These are phyloP conservation scores for Diaporthe vexans DNA, from an alignment of 2,329 filamentous ascomycete species.

Conservation along the genomic window DNA sequence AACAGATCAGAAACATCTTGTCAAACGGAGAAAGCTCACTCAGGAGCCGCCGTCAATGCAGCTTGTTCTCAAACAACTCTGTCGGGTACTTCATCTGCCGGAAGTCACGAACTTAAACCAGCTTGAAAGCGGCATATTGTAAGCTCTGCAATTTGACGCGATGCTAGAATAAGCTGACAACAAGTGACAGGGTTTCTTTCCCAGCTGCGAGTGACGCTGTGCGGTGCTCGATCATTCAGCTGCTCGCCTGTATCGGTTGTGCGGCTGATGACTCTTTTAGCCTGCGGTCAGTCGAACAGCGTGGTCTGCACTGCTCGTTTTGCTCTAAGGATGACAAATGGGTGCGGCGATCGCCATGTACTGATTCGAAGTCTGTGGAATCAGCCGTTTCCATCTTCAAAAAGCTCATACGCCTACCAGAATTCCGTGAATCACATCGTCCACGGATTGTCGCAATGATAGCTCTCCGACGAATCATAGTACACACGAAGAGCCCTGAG, in stretches of 20 bases:
- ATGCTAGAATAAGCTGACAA: background rate
- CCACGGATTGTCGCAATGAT: slow-evolving; percentile 80
- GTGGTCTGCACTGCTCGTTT: slow-evolving; percentile 44
- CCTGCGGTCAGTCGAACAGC: slow-evolving; percentile 36
- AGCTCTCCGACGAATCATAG: slow-evolving; percentile 76
- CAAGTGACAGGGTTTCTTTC: slow-evolving; percentile 42
- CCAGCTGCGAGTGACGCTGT: slow-evolving; percentile 42
- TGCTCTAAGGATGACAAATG: slow-evolving; percentile 42
- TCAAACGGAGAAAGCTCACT: slow-evolving; percentile 34
- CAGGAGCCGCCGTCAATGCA: slow-evolving; percentile 6
- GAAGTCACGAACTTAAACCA: slow-evolving; percentile 1
- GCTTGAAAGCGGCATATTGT: slow-evolving; percentile 37
- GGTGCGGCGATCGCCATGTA: slow-evolving; percentile 39
- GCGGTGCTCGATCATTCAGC: slow-evolving; percentile 51
- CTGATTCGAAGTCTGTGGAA: slow-evolving; percentile 50
- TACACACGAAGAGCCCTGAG: slow-evolving; percentile 72
- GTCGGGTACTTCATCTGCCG: slow-evolving; percentile 21
- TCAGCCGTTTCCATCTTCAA: slow-evolving; percentile 60
- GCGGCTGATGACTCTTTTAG: slow-evolving; percentile 63
- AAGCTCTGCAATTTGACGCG: background rate
- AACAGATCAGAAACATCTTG: slow-evolving; percentile 6
- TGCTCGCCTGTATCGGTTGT: slow-evolving; percentile 71
- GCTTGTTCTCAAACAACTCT: slow-evolving; percentile 28
- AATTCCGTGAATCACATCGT: slow-evolving; percentile 68
- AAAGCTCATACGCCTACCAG: slow-evolving; percentile 59